A percentile compares a stretch with the other conserved stretches of the same genome.
phyloP scores from a whole-genome alignment of 106 monocot genomes.

The Acanthochlamys bracteata region DNA sequence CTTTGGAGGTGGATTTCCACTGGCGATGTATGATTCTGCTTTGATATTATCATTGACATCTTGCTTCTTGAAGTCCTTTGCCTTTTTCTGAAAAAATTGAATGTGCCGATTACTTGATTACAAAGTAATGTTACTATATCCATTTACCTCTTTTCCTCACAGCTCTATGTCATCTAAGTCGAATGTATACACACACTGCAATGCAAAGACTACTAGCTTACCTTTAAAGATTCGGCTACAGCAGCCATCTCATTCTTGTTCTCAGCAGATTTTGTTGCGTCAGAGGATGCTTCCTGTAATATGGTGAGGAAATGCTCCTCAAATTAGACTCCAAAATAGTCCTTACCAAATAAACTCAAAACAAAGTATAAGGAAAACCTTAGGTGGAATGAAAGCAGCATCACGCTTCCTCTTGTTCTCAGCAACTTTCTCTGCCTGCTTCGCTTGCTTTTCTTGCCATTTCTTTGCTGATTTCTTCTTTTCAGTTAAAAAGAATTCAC shows the following conservation, averaged over 20 bases:
- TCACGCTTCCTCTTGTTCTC: slow-evolving; percentile 93
- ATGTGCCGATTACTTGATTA: not conserved
- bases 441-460: slow-evolving; percentile 84
- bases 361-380: slow-evolving; percentile 26
- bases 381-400: slow-evolving; percentile 87
- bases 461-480: slow-evolving; percentile 80
- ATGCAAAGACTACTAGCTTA: slow-evolving; percentile 10
- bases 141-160: not conserved
- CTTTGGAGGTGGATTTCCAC: slow-evolving; percentile 24
- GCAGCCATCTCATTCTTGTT: slow-evolving; percentile 32
- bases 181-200: not conserved
- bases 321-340: not conserved
- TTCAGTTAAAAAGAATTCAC: slow-evolving; percentile 89
- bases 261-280: slow-evolving; percentile 20
- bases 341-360: not conserved
- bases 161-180: not conserved
- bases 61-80: slow-evolving; percentile 48
- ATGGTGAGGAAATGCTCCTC: not conserved
- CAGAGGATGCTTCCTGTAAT: slow-evolving; percentile 27
- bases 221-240: slow-evolving; percentile 68
- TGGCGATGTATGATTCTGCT: slow-evolving; percentile 54
- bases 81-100: slow-evolving; percentile 54
- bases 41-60: slow-evolving; percentile 33
- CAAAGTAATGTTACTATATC: not conserved
- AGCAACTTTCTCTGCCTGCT: slow-evolving; percentile 73